Conservation (phyloP, 2,329 filamentous ascomycete species). For the Pseudovirgaria hyperparasitica region DNA sequence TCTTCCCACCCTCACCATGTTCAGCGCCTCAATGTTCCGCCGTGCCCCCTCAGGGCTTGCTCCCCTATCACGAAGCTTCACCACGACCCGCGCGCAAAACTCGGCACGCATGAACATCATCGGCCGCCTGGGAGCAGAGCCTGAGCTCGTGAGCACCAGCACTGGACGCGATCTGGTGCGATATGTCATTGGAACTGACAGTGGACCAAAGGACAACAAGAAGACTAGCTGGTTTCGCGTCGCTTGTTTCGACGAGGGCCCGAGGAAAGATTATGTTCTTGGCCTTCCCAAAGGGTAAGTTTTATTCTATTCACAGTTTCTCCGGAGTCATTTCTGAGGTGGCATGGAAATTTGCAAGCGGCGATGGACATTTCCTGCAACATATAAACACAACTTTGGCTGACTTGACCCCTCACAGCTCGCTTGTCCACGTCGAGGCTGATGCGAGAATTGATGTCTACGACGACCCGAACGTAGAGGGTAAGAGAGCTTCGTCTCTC, state of each 20-base stretch:
- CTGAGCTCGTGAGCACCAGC: constrained; percentile 60
- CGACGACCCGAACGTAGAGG: constrained; percentile 54
- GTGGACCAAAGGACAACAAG: constrained; percentile 55
- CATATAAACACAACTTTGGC: constrained; percentile 3
- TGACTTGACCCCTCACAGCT: constrained; percentile 34
- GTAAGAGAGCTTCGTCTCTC: constrained; percentile 50
- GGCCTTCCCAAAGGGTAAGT: constrained; percentile 73
- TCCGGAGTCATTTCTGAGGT: constrained; percentile 2
- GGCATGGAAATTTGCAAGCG: background rate
- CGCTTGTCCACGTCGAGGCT: constrained; percentile 71
- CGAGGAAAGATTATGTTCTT: constrained; percentile 58
- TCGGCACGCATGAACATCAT: constrained; percentile 76
- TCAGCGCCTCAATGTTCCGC: constrained; percentile 28
- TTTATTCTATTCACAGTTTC: constrained; percentile 1
- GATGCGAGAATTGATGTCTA: constrained; percentile 54
- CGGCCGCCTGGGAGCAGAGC: constrained; percentile 68
- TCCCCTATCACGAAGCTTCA: constrained; percentile 55
- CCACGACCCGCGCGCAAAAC: constrained; percentile 48
- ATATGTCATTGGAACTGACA: constrained; percentile 62
- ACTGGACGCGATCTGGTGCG: constrained; percentile 62
- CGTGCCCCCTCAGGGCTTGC: constrained; percentile 34
- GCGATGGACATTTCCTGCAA: background rate
- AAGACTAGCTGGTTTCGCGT: constrained; percentile 80
- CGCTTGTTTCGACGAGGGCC: constrained; percentile 58
- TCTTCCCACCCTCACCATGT: constrained; percentile 11